Base-by-base conservation (phyloP, 495 filamentous ascomycete genomes). In the Aeminium ludgeri region DNA sequence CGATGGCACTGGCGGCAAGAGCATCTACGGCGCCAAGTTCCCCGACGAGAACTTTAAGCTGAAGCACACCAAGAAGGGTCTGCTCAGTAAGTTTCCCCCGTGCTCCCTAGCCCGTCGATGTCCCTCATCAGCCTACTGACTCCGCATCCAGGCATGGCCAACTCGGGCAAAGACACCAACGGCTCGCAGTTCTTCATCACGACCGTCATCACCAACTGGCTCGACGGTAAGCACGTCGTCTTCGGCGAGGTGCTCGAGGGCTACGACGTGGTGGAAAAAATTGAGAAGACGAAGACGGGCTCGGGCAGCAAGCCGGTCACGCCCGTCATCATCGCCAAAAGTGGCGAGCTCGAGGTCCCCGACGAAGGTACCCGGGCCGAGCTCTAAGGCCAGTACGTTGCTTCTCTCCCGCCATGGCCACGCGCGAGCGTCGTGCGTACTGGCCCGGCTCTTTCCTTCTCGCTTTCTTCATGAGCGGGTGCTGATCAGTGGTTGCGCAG, bases 11-110 rank as follows among this genome's bases (percentile, higher is more conserved):
- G 89, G 89, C 60, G 89, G 89, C 54, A 95, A 94, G 73, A 93
- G 86, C 33, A 81, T 97, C 66, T 97, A 96, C 61, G 89, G 89
- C 52, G 72, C 77, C 48, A 93, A 87, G 67, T 97, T 96, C 65
- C 55, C 71, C 38, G 89, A 97, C 63, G 89, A 97, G 80, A 97
- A 96, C 79, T 97, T 97, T 76, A 97, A 96, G 79, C 72, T 97
- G 44, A 92, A 91, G 74, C 76, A 80, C 64, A 74, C 59, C 62
- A 72, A 71, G 55, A 69, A 70, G 48, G 76, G 76, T 23, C 61
- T 70, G 36, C 62, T 80, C 41, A 77, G 72, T 70, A 73, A 48
- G 67, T 38, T 17, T 20, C n/a, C n/a, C n/a, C n/a, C 23, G 2
- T 12, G 15, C 15, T 11, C 2, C 17, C 38, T 39, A n/a, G 4